Conservation (phyloP, 2,329 filamentous ascomycete genomes). For the Sclerotinia borealis region DNA sequence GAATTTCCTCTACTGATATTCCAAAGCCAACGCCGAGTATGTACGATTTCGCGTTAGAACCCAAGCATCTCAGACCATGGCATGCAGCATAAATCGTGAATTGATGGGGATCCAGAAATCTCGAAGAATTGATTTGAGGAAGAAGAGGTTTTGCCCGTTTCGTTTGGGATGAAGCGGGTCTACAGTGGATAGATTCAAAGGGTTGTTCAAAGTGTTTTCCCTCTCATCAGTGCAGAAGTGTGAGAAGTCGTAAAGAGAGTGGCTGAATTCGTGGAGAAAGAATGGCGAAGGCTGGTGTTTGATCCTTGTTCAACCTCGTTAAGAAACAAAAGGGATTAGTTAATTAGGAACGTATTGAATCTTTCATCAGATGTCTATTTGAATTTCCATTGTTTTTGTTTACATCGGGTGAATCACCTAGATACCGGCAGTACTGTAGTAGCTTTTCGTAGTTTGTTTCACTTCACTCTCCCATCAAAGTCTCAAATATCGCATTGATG, state of each 20-base stretch:
- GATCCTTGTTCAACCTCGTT: neutral
- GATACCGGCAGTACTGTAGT: too few relatives aligned
- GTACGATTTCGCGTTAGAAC: slow-evolving; percentile 1
- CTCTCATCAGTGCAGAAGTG: neutral
- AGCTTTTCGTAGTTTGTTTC: neutral
- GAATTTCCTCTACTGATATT: neutral
- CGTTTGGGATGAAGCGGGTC: slow-evolving; percentile 6
- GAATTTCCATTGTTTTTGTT: neutral
- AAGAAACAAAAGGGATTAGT: too few relatives aligned
- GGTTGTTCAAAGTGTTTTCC: slow-evolving; percentile 1
- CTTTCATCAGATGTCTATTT: neutral
- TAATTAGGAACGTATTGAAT: neutral
- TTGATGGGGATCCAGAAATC: neutral
- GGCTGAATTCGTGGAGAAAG: slow-evolving; percentile 12
- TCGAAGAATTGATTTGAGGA: neutral
- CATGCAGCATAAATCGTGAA: neutral
- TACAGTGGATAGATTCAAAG: neutral
- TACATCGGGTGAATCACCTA: neutral
- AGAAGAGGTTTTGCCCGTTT: neutral
- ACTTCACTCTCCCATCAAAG: neutral
- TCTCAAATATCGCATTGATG: neutral
- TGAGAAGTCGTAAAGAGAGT: slow-evolving; percentile 2
- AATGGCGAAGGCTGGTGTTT: slow-evolving; percentile 11
- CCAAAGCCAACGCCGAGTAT: slow-evolving; percentile 3
- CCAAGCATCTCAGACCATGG: neutral